Conservation (phyloP, 2,329 filamentous ascomycete species). For the Xylaria sp. region DNA sequence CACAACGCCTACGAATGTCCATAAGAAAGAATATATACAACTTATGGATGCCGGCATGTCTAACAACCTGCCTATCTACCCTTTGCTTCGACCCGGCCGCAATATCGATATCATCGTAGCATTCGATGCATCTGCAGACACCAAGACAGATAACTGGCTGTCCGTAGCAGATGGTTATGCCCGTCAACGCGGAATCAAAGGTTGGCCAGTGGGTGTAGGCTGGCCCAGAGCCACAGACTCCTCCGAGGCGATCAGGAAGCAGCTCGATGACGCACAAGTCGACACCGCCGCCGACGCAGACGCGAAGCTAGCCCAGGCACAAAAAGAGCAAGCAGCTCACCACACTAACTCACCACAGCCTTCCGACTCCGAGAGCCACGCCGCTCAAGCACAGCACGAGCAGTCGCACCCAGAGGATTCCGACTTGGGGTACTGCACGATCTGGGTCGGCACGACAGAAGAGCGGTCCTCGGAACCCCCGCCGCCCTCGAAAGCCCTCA, state of each 20-base stretch:
- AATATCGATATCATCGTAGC: slow-evolving; percentile 89
- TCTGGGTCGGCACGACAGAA: slow-evolving; percentile 88
- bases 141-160: slow-evolving; percentile 95
- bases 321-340: slow-evolving; percentile 43
- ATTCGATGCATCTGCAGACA: slow-evolving; percentile 93
- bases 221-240: slow-evolving; percentile 75
- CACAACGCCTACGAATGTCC: slow-evolving; percentile 79
- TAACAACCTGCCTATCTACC: slow-evolving; percentile 96
- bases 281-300: slow-evolving; percentile 65
- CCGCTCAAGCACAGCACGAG: slow-evolving; percentile 47
- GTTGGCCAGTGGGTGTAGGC: slow-evolving; percentile 93
- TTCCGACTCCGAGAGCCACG: slow-evolving; percentile 28
- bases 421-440: slow-evolving; percentile 88
- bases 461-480: slow-evolving; percentile 68
- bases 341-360: slow-evolving; percentile 42
- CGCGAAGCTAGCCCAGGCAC: slow-evolving; percentile 66
- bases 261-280: slow-evolving; percentile 72
- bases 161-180: slow-evolving; percentile 93
- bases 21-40: slow-evolving; percentile 72
- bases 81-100: slow-evolving; percentile 83
- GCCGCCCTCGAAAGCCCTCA: slow-evolving; percentile 56
- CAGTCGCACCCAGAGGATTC: slow-evolving; percentile 52
- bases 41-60: slow-evolving; percentile 99
- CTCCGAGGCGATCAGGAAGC: slow-evolving; percentile 62
- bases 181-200: slow-evolving; percentile 84